Base-by-base conservation (phyloP, 148 eudicot genomes). In the Hydrangea macrophylla region DNA sequence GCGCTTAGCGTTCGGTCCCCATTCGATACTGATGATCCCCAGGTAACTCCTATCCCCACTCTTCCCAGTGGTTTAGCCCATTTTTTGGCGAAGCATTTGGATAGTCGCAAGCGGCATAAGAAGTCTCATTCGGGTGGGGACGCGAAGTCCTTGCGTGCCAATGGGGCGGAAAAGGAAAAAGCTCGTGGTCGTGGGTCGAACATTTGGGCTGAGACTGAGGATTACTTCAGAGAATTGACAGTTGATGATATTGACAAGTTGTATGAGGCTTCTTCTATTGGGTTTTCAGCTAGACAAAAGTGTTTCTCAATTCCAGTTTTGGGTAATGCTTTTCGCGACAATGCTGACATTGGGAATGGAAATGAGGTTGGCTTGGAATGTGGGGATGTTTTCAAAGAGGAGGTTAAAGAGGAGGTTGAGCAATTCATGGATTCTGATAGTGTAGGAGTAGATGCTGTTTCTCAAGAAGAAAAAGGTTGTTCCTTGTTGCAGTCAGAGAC, bases 91-190 rank as follows among this genome's bases (percentile, higher is more conserved):
- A 88, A 67, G 70, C 83, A 80, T 28, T 36, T 79, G 39, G 97
- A 94, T 78, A 79, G 88, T 76, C 71, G 86, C 72, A 87, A 75
- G 71, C 79, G 91, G 81, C 91, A 88, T 54, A 94, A 87, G 80
- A 83, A 86, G 76, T 70, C 81, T 15, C 86, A 82, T 73, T 51
- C 73, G 2, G 88, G 83, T 17, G 59, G 26, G 20, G 85, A 82
- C 68, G 60, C 81, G 7, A 92, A 89, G 83, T 70, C 82, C 27
- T 76, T 86, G 12, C 62, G 72, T 17, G 70, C 75, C 57, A 69
- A 74, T 1, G 70, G 84, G 53, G 17, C 68, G 0, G 87, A 84
- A 71, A 86, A 80, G 86, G 57, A n/a, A n/a, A n/a, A n/a, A n/a
- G n/a, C n/a, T n/a, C n/a, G n/a, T n/a, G n/a, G 70, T 9, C 78